Percentiles rank a stretch among this genome's conserved stretches.
phyloP scores from a whole-genome alignment of 2,329 filamentous ascomycete species.

The Phialemonium atrogriseum region DNA sequence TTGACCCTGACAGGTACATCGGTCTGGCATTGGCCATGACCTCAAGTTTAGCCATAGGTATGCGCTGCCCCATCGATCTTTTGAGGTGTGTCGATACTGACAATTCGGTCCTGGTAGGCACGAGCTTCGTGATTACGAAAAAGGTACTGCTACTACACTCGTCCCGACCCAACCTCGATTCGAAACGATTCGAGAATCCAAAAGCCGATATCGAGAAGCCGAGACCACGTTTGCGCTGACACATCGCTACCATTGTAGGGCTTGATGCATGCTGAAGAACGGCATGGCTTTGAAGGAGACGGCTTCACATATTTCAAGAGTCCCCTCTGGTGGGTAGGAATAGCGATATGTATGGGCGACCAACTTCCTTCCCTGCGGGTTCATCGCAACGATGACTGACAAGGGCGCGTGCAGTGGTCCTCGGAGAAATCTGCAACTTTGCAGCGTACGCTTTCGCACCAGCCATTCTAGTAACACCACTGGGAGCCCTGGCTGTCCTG shows the following conservation, averaged over 20 bases:
- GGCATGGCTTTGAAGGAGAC: conserved; percentile 93
- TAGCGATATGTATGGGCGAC: conserved; percentile 64
- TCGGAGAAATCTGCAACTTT: conserved; percentile 95
- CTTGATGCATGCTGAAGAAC: conserved; percentile 80
- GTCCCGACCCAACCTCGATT: conserved; percentile 2
- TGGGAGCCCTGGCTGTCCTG: conserved; percentile 87
- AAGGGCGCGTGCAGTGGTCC: conserved; percentile 54
- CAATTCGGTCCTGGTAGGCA: conserved; percentile 45
- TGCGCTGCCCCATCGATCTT: conserved; percentile 16
- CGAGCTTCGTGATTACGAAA: conserved; percentile 98
- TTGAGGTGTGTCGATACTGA: conserved; percentile 10
- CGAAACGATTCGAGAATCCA: conserved; percentile 1
- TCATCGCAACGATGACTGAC: conserved; percentile 10
- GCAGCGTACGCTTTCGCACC: conserved; percentile 97
- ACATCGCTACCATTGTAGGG: conserved; percentile 43
- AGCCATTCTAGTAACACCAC: conserved; percentile 93
- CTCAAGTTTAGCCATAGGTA: conserved; percentile 70
- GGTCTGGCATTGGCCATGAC: conserved; percentile 67
- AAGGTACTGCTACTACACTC: conserved; percentile 53
- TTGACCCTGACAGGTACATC: conserved; percentile 52
- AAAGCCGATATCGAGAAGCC: conserved; percentile 1
- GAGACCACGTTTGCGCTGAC: conserved; percentile 11
- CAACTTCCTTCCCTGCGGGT: neutral
- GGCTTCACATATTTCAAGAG: conserved; percentile 90
- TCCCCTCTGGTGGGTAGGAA: conserved; percentile 96